A percentile compares a stretch with the other conserved stretches of the same genome.
These are phyloP conservation scores for Xylaria curta DNA, from an alignment of 495 filamentous ascomycete species.

Conservation along the genomic window DNA sequence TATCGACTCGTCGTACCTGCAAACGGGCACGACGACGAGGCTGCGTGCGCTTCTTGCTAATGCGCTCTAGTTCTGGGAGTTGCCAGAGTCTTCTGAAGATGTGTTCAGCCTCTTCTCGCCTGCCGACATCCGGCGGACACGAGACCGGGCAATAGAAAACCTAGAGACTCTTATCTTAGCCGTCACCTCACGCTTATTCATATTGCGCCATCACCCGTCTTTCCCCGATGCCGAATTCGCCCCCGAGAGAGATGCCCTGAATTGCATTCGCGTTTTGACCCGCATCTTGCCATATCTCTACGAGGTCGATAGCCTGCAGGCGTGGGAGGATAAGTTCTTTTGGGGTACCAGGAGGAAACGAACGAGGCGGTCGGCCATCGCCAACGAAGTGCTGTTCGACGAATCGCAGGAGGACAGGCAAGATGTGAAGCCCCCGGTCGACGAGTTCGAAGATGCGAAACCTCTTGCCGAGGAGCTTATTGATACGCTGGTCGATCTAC, in stretches of 20 bases:
- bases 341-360: slow-evolving; percentile 78
- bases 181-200: slow-evolving; percentile 78
- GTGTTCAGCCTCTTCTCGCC: slow-evolving; percentile 96
- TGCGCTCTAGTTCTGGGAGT: slow-evolving; percentile 87
- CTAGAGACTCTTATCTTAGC: slow-evolving; percentile 88
- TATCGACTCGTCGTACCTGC: background rate
- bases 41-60: slow-evolving; percentile 18
- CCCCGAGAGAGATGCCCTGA: slow-evolving; percentile 88
- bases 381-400: slow-evolving; percentile 84
- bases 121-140: slow-evolving; percentile 87
- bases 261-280: slow-evolving; percentile 93
- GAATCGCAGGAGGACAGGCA: slow-evolving; percentile 63
- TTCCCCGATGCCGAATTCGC: slow-evolving; percentile 89
- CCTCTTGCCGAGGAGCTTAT: slow-evolving; percentile 93
- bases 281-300: slow-evolving; percentile 90
- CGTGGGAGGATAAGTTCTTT: slow-evolving; percentile 93
- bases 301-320: slow-evolving; percentile 83
- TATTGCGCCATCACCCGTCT: slow-evolving; percentile 84
- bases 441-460: slow-evolving; percentile 80
- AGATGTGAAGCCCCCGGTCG: slow-evolving; percentile 55
- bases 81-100: slow-evolving; percentile 94
- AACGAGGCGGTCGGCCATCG: slow-evolving; percentile 57
- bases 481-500: slow-evolving; percentile 84
- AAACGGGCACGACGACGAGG: background rate
- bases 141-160: slow-evolving; percentile 86